Evolutionary conservation across 2,329 filamentous ascomycete species (phyloP).

Genomic region (Tolypocladium album): DNA sequence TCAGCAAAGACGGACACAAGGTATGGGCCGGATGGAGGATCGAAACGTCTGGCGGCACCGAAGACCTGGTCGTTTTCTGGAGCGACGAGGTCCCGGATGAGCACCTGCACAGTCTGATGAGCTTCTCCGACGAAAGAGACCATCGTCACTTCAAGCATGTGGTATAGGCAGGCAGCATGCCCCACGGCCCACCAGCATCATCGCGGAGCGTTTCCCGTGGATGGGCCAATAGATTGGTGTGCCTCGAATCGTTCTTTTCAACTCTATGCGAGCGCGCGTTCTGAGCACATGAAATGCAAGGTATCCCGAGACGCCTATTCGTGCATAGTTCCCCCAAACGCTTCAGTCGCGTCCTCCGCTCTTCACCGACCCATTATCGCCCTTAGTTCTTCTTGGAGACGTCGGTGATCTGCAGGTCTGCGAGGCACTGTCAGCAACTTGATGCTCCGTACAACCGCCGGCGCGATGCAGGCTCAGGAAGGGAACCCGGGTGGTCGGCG

Average conservation of each 20-base stretch:
- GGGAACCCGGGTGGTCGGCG: slow-evolving; percentile 11
- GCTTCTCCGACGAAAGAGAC: slow-evolving; percentile 8
- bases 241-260: slow-evolving; percentile 25
- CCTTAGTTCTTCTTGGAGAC: slow-evolving; percentile 42
- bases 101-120: slow-evolving; percentile 16
- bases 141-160: slow-evolving; percentile 14
- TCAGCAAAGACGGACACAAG: slow-evolving; percentile 16
- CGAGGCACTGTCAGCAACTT: not conserved
- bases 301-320: slow-evolving; percentile 46
- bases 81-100: slow-evolving; percentile 24
- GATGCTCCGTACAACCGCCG: not conserved
- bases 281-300: slow-evolving; percentile 38
- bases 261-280: slow-evolving; percentile 26
- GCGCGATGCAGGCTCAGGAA: not conserved
- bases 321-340: slow-evolving; percentile 26
- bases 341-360: slow-evolving; percentile 10
- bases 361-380: slow-evolving; percentile 12
- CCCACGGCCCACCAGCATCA: not conserved
- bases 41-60: slow-evolving; percentile 21
- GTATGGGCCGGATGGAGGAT: slow-evolving; percentile 31
- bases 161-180: slow-evolving; percentile 5
- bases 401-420: slow-evolving; percentile 43
- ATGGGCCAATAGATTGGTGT: not conserved
- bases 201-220: not conserved
- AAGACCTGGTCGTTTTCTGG: slow-evolving; percentile 29